Conservation (phyloP, 1,284 basidiomycete genomes). For the Ustilago curta region DNA sequence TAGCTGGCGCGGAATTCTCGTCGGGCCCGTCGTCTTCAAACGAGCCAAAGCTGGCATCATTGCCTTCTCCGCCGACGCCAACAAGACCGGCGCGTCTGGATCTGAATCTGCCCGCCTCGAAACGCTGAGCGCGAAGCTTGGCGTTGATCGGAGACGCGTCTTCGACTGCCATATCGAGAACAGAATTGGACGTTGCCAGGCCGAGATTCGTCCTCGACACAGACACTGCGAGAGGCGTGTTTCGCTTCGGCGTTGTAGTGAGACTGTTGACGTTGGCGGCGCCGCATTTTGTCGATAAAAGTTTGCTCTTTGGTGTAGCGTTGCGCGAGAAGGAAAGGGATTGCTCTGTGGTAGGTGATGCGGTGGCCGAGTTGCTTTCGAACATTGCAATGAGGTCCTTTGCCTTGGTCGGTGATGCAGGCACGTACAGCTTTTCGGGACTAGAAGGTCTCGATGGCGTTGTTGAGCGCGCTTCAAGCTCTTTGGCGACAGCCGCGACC, state of each 20-base stretch:
- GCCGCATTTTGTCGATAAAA: constrained; percentile 28
- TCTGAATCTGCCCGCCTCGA: constrained; percentile 30
- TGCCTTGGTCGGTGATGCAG: constrained; percentile 54
- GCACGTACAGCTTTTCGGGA: constrained; percentile 33
- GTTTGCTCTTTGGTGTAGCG: constrained; percentile 22
- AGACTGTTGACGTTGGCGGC: constrained; percentile 15
- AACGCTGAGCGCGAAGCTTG: constrained; percentile 36
- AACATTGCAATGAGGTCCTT: constrained; percentile 60
- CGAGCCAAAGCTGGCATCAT: constrained; percentile 21
- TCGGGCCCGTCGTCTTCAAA: constrained; percentile 23
- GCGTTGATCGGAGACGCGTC: constrained; percentile 22
- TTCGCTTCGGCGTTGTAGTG: constrained; percentile 27
- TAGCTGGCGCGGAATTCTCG: constrained; percentile 37
- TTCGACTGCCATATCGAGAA: constrained; percentile 6
- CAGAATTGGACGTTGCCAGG: constrained; percentile 10
- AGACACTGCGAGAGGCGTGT: constrained; percentile 29
- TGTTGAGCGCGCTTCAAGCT: constrained; percentile 23
- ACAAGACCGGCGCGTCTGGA: constrained; percentile 29
- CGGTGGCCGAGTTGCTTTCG: constrained; percentile 44
- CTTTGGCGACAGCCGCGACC: constrained; percentile 22
- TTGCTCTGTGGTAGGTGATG: constrained; percentile 31
- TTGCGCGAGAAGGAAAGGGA: constrained; percentile 20
- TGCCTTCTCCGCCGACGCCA: constrained; percentile 23
- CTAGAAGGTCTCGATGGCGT: constrained; percentile 27
- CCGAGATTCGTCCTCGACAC: constrained; percentile 39